Percentiles rank a stretch among this genome's conserved stretches.
Conservation (phyloP, 2,329 filamentous ascomycete species). For the Sporothrix pseudoabietina region DNA sequence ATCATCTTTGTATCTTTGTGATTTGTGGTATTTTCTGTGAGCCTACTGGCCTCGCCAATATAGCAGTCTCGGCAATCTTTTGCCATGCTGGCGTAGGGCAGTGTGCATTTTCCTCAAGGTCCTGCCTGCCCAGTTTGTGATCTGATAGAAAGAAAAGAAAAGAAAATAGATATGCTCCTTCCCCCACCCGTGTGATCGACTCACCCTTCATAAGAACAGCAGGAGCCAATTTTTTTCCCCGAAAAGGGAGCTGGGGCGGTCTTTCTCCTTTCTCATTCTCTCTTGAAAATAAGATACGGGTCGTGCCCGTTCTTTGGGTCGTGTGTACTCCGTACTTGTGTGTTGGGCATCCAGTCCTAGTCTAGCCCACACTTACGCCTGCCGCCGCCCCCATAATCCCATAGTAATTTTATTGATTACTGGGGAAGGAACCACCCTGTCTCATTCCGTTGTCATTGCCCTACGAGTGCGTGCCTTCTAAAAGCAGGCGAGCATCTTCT, state of each 20-base stretch:
- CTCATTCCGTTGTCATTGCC: slow-evolving; percentile 10
- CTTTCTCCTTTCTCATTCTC: neutral
- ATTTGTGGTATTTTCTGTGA: neutral
- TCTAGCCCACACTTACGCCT: neutral
- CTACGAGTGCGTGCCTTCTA: neutral
- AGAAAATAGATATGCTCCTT: neutral
- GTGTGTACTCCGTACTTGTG: neutral
- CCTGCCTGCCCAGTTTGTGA: slow-evolving; percentile 6
- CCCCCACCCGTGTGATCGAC: neutral
- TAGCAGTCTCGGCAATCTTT: neutral
- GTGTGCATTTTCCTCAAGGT: neutral
- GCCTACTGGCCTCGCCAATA: neutral
- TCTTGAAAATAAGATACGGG: neutral
- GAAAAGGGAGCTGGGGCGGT: neutral
- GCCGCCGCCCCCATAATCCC: neutral
- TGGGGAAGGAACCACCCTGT: slow-evolving; percentile 13
- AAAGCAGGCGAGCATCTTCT: slow-evolving; percentile 10
- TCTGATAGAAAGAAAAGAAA: neutral
- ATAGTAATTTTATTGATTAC: neutral
- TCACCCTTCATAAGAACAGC: neutral
- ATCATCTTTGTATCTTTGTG: slow-evolving; percentile 14
- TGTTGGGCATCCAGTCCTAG: neutral
- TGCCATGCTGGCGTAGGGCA: neutral
- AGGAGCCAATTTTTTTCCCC: neutral
- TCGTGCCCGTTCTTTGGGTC: neutral